Percentiles rank a stretch among this genome's conserved stretches.
Conservation (phyloP, 192 early-diverging fungal species). For the Coemansia umbellata region DNA sequence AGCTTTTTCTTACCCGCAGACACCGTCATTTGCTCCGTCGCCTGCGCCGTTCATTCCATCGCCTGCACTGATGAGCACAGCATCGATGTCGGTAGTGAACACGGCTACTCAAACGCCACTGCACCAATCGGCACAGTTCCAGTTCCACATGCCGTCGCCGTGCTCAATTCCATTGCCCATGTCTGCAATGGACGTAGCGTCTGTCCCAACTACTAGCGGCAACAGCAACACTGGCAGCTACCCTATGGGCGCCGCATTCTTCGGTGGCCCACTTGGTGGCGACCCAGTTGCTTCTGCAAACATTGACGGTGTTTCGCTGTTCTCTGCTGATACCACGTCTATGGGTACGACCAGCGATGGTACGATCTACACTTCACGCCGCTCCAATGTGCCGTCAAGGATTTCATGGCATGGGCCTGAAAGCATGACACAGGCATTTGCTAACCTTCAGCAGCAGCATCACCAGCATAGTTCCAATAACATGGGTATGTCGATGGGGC, state of each 20-base stretch:
- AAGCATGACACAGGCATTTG: slow-evolving; percentile 40
- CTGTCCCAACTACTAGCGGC: slow-evolving; percentile 26
- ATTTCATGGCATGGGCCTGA: slow-evolving; percentile 51
- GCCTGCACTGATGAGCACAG: slow-evolving; percentile 24
- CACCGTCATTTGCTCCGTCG: slow-evolving; percentile 37
- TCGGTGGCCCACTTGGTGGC: slow-evolving; percentile 24
- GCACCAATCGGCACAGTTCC: slow-evolving; percentile 39
- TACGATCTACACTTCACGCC: slow-evolving; percentile 19
- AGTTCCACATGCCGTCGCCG: slow-evolving; percentile 49
- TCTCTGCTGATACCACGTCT: slow-evolving; percentile 15
- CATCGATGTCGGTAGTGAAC: slow-evolving; percentile 37
- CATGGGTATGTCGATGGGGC: slow-evolving; percentile 35
- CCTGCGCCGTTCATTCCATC: slow-evolving; percentile 22
- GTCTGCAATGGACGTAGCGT: slow-evolving; percentile 44
- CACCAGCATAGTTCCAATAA: slow-evolving; percentile 17
- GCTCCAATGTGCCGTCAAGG: slow-evolving; percentile 29
- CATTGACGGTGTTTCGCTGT: slow-evolving; percentile 30
- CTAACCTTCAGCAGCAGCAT: slow-evolving; percentile 31
- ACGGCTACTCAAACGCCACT: slow-evolving; percentile 31
- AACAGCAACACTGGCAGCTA: slow-evolving; percentile 12
- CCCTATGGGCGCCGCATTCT: slow-evolving; percentile 15
- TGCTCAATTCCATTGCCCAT: slow-evolving; percentile 48
- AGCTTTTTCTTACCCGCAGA: slow-evolving; percentile 29
- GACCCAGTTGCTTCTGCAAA: slow-evolving; percentile 11
- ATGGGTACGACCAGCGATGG: slow-evolving; percentile 11